Conservation (phyloP, 495 filamentous ascomycete species). For the Acidiella bohemica region DNA sequence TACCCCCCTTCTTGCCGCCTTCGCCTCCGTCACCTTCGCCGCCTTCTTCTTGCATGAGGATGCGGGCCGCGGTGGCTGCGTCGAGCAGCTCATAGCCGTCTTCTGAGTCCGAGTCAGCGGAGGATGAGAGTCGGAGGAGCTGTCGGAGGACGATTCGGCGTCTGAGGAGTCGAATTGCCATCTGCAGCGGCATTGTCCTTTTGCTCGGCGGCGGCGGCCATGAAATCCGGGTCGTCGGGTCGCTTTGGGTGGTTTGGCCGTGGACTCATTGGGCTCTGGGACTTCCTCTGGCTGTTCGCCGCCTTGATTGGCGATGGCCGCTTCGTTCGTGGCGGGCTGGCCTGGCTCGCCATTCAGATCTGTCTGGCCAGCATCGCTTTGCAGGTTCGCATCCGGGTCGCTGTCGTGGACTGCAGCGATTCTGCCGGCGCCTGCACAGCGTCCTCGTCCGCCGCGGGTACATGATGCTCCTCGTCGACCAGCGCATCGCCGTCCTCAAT, state of each 20-base stretch:
- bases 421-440: conserved; percentile 5
- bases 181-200: conserved; percentile 51
- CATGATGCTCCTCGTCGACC: conserved; percentile 2
- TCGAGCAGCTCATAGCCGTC: conserved; percentile 59
- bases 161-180: conserved; percentile 57
- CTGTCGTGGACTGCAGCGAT: conserved; percentile 3
- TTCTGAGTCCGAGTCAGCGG: conserved; percentile 43
- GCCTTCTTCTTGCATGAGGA: conserved; percentile 67
- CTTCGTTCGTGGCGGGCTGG: not conserved
- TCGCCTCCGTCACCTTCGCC: conserved; percentile 52
- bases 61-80: conserved; percentile 61
- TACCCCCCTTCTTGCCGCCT: conserved; percentile 5
- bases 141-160: conserved; percentile 40
- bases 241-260: not conserved
- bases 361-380: not conserved
- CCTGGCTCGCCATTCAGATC: not conserved
- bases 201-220: conserved; percentile 31
- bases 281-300: not conserved
- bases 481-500: conserved; percentile 10
- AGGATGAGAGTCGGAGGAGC: conserved; percentile 38
- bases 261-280: not conserved
- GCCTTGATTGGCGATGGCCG: not conserved
- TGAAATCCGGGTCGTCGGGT: conserved; percentile 24
- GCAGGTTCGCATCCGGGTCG: not conserved
- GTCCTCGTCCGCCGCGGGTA: not conserved